Conservation (phyloP, 2,329 filamentous ascomycete species). For the Sporothrix schenckii region DNA sequence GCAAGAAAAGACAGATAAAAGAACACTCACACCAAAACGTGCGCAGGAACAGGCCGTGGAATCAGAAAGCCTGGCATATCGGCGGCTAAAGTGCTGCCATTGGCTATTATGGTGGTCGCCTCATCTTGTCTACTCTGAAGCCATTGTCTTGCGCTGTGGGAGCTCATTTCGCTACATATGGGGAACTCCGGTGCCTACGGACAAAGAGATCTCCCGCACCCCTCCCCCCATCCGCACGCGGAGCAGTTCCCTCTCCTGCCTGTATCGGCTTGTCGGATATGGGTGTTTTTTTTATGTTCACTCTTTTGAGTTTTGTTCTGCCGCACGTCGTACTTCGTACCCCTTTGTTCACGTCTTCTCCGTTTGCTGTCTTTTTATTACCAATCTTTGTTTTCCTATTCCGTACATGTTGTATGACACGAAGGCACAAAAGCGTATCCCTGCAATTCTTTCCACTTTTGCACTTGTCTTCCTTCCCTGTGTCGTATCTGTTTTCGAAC, state of each 20-base stretch:
- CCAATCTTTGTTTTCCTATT: slow-evolving; percentile 1
- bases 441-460: neutral
- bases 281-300: neutral
- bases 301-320: neutral
- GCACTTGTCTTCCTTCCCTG: neutral
- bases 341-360: too few relatives aligned
- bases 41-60: neutral
- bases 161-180: slow-evolving; percentile 38
- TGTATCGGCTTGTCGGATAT: neutral
- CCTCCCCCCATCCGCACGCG: neutral
- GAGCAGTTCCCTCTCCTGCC: neutral
- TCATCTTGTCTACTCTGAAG: slow-evolving; percentile 10
- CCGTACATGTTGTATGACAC: neutral
- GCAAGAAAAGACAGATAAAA: neutral
- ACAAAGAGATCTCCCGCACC: slow-evolving; percentile 29
- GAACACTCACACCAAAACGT: neutral
- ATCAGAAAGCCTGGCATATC: slow-evolving; percentile 20
- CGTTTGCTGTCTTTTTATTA: neutral
- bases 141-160: slow-evolving; percentile 33
- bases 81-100: slow-evolving; percentile 31
- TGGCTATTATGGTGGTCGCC: slow-evolving; percentile 23
- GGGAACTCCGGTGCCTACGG: slow-evolving; percentile 37
- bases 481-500: neutral
- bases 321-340: too few relatives aligned
- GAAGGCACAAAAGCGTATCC: neutral